Evolutionary conservation across 805 yeast species (phyloP).

Genomic region (Wickerhamomyces chambardii): DNA sequence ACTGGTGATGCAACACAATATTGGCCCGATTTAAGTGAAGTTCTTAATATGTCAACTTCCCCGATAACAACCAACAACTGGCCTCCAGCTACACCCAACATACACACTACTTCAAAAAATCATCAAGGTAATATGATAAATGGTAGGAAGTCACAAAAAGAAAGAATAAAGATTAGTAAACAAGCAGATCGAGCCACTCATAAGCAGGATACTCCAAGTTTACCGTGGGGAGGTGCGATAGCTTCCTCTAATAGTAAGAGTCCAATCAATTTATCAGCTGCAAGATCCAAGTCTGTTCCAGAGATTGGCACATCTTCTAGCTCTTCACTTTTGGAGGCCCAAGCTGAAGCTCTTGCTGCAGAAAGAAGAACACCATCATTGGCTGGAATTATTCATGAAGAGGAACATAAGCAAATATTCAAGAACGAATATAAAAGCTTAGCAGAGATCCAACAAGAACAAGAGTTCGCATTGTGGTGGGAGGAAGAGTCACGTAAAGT

Average conservation of each 20-base stretch:
- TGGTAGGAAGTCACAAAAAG: conserved; percentile 56
- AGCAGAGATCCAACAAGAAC: conserved; percentile 71
- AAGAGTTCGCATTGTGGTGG: conserved; percentile 87
- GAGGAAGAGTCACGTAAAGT: conserved; percentile 63
- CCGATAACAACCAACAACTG: too few relatives aligned
- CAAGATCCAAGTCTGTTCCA: not conserved
- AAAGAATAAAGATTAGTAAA: conserved; percentile 36
- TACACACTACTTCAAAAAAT: too few relatives aligned
- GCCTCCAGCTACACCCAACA: too few relatives aligned
- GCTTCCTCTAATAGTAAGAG: conserved; percentile 4
- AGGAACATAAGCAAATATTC: conserved; percentile 27
- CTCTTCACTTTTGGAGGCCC: conserved; percentile 11
- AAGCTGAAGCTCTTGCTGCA: conserved; percentile 8
- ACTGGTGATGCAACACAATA: too few relatives aligned
- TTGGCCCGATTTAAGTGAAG: not conserved
- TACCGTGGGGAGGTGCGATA: conserved; percentile 12
- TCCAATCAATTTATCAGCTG: conserved; percentile 1
- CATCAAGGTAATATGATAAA: too few relatives aligned
- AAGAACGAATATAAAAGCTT: conserved; percentile 33
- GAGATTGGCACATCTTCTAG: not conserved
- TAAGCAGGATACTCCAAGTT: conserved; percentile 1
- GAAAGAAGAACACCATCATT: conserved; percentile 20
- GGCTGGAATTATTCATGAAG: conserved; percentile 37
- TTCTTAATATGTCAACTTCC: too few relatives aligned
- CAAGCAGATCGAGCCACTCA: conserved; percentile 7